Evolutionary conservation across 495 filamentous ascomycete species (phyloP), one percentile per base, ranked within the genome.

Genomic region (Lasiosphaeria miniovina): DNA sequence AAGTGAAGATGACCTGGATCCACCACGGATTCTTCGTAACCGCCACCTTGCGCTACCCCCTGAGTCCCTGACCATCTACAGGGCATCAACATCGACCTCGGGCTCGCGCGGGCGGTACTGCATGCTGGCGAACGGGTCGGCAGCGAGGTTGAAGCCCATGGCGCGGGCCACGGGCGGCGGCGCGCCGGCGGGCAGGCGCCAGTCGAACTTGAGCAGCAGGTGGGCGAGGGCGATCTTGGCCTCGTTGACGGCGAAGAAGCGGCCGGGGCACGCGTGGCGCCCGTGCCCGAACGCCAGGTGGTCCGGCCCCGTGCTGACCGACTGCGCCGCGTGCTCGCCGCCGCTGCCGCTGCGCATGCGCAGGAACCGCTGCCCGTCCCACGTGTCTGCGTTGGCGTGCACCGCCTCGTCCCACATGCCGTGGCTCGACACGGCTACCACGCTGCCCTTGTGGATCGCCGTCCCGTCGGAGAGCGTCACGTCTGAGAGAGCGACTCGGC

Each of bases 331-430:
- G 38, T 77, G 65, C 57, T 81, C 76, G 32, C 75, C 71, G 36
- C 77, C 79, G 1, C 70, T 60, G 17, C 60, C 58, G 34, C 67
- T 64, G 12, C 74, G 65, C 67, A 77, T 69, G 4, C 72, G 71
- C 51, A 74, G 65, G 60, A 82, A 84, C 10, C 81, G 78, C 41
- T 72, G 71, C 12, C 71, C 74, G 61, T 85, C 77, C 70, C 73
- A 85, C 15, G 61, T 62, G 10, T 71, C 63, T 4, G 81, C 70
- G 36, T 75, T 63, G 7, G 71, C 67, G 62, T 83, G 82, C 52
- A 80, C 57, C 3, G 59, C 24, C 15, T 77, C 70, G 60, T 84
- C 77, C 55, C 54, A 61, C 65, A 73, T 71, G 11, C 54, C 54
- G 8, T 52, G 56, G 7, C 60, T 51, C 8, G 76, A 76, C 15